Evolutionary conservation across 1,284 basidiomycete species (phyloP), one percentile per base, ranked within the genome.

Genomic region (Marasmius fiardii): DNA sequence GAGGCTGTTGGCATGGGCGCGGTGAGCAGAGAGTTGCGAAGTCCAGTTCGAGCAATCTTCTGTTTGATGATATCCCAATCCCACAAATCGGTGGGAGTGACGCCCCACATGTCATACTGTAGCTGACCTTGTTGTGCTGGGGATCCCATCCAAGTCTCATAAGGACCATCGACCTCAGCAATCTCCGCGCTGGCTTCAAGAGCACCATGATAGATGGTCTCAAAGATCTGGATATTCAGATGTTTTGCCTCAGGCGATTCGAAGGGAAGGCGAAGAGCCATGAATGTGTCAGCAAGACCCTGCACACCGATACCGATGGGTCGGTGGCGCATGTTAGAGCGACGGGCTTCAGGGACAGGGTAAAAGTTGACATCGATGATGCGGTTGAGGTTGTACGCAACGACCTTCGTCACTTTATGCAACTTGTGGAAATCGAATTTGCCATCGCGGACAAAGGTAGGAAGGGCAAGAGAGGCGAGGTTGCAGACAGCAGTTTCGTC

Each of bases 401-500:
- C 90, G 44, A 94, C 91, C 76, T 98, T 99, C 63, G 92, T 77
- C 57, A 99, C 94, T 49, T 91, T 90, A 74, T 99, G 96, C 34
- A 99, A 81, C 72, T 92, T 93, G 72, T 95, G 80, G 80, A 99
- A 99, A 77, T 98, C 89, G 74, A 95, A 96, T 55, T 75, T 71
- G 43, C 85, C 85, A 55, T 86, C 78, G 58, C 79, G 76, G 70
- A 96, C 87, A 73, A 89, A 95, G 18, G 88, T 85, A 11, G 97
- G 97, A 6, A 99, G 86, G 4, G 97, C 95, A 60, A 99, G 84
- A 8, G 97, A 99, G 12, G 97, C 97, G 55, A 99, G 84, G 76
- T 99, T 99, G 83, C 97, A 99, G 44, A 99, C 97, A 49, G 97
- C 97, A 39, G 92, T 95, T 76, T 99, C 97, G 58, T 99, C 97